Percentiles rank a stretch among this genome's conserved stretches.
These are phyloP conservation scores for Yarrowia divulgata DNA, from an alignment of 805 yeast genomes.

Conservation along the genomic window DNA sequence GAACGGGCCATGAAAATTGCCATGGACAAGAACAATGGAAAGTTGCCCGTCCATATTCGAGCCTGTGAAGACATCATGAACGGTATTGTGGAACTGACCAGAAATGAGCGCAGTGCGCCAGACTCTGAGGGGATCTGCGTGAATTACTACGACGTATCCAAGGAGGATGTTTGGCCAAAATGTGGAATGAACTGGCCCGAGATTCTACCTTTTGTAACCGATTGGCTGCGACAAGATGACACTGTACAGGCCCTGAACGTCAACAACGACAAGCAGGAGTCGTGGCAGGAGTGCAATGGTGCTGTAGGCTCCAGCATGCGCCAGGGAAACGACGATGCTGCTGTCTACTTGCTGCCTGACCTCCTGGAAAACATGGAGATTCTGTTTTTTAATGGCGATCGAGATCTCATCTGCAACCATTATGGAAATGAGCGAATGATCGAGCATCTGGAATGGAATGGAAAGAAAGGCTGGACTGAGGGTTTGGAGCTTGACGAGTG, in stretches of 20 bases:
- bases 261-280: slow-evolving; percentile 50
- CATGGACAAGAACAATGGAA: slow-evolving; percentile 40
- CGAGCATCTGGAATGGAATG: slow-evolving; percentile 69
- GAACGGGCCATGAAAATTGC: slow-evolving; percentile 45
- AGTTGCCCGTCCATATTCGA: slow-evolving; percentile 43
- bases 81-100: slow-evolving; percentile 48
- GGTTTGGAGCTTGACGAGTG: slow-evolving; percentile 54
- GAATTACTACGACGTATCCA: slow-evolving; percentile 82
- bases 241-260: slow-evolving; percentile 62
- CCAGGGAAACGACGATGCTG: slow-evolving; percentile 63
- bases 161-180: slow-evolving; percentile 75
- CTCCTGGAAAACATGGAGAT: slow-evolving; percentile 66
- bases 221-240: slow-evolving; percentile 57
- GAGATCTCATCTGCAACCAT: slow-evolving; percentile 87
- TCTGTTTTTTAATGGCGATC: slow-evolving; percentile 82
- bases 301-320: slow-evolving; percentile 61
- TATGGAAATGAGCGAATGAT: slow-evolving; percentile 76
- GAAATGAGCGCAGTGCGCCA: slow-evolving; percentile 41
- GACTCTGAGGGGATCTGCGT: slow-evolving; percentile 59
- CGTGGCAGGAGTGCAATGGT: slow-evolving; percentile 83
- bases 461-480: slow-evolving; percentile 50
- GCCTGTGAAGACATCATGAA: slow-evolving; percentile 56
- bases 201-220: slow-evolving; percentile 57
- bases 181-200: slow-evolving; percentile 96
- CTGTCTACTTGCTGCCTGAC: slow-evolving; percentile 71